These are phyloP conservation scores for Auriculariales sp. DNA, from an alignment of 768 basidiomycete species.

Conservation along the genomic window DNA sequence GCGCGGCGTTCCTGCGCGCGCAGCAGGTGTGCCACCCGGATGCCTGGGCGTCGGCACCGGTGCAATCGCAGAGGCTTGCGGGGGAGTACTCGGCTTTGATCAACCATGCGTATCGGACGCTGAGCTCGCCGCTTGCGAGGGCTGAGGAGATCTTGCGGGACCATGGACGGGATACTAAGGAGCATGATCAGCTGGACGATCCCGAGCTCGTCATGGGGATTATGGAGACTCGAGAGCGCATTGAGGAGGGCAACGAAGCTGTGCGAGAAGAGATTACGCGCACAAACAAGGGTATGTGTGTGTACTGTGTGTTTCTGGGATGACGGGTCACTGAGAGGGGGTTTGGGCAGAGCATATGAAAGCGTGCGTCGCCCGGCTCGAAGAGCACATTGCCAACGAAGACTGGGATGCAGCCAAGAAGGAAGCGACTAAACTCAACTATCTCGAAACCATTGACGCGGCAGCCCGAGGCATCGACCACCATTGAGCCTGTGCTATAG, in stretches of 20 bases:
- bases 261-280: slow-evolving; percentile 36
- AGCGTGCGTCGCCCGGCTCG: slow-evolving; percentile 27
- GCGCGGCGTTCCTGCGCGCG: slow-evolving; percentile 49
- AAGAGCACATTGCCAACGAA: slow-evolving; percentile 29
- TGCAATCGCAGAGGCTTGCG: slow-evolving; percentile 47
- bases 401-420: slow-evolving; percentile 45
- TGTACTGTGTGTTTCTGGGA: not conserved
- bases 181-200: slow-evolving; percentile 62
- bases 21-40: slow-evolving; percentile 81
- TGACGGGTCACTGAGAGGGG: not conserved
- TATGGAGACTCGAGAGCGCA: slow-evolving; percentile 62
- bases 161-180: slow-evolving; percentile 43
- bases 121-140: slow-evolving; percentile 58
- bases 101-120: slow-evolving; percentile 69
- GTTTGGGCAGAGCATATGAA: slow-evolving; percentile 42
- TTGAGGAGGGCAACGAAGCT: slow-evolving; percentile 44
- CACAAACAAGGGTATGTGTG: slow-evolving; percentile 40
- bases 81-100: slow-evolving; percentile 56
- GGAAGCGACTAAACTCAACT: slow-evolving; percentile 56
- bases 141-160: slow-evolving; percentile 67
- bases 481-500: not conserved
- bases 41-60: slow-evolving; percentile 54
- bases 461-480: slow-evolving; percentile 23
- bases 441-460: slow-evolving; percentile 48
- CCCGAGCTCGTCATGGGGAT: slow-evolving; percentile 57